Conservation (phyloP, 2,329 filamentous ascomycete genomes). For the Ascochyta fabae region DNA sequence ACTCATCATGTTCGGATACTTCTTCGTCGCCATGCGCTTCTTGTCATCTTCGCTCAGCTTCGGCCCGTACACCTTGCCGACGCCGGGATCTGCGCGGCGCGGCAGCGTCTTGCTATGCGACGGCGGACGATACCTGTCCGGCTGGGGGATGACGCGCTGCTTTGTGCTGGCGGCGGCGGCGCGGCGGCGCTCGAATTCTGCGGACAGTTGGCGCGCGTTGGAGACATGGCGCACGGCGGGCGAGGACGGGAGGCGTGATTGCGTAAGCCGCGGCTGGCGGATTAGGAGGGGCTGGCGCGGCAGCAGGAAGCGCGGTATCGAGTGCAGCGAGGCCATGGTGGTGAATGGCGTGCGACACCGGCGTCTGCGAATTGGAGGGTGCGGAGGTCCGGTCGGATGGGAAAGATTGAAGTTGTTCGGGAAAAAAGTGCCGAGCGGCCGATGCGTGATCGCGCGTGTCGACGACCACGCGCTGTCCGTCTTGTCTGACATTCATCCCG, state of each 20-base stretch:
- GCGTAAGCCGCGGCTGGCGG: slow-evolving; percentile 26
- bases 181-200: slow-evolving; percentile 36
- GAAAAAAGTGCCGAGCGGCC: slow-evolving; percentile 7
- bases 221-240: slow-evolving; percentile 42
- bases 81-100: slow-evolving; percentile 57
- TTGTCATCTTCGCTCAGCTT: slow-evolving; percentile 70
- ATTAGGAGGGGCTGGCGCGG: slow-evolving; percentile 35
- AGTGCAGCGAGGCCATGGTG: slow-evolving; percentile 42
- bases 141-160: slow-evolving; percentile 73
- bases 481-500: no score
- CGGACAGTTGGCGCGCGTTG: slow-evolving; percentile 34
- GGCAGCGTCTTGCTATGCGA: slow-evolving; percentile 77
- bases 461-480: background rate
- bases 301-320: slow-evolving; percentile 46
- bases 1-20: slow-evolving; percentile 90
- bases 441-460: background rate
- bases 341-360: slow-evolving; percentile 6
- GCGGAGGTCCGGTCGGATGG: slow-evolving; percentile 26
- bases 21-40: slow-evolving; percentile 68
- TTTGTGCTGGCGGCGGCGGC: slow-evolving; percentile 42
- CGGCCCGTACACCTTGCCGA: slow-evolving; percentile 76
- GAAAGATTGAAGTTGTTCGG: slow-evolving; percentile 22
- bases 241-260: slow-evolving; percentile 17
- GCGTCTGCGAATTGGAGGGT: slow-evolving; percentile 18
- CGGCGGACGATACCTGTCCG: slow-evolving; percentile 87